phyloP scores from a whole-genome alignment of 2,329 filamentous ascomycete genomes.

The Pezicula rhizophila region DNA sequence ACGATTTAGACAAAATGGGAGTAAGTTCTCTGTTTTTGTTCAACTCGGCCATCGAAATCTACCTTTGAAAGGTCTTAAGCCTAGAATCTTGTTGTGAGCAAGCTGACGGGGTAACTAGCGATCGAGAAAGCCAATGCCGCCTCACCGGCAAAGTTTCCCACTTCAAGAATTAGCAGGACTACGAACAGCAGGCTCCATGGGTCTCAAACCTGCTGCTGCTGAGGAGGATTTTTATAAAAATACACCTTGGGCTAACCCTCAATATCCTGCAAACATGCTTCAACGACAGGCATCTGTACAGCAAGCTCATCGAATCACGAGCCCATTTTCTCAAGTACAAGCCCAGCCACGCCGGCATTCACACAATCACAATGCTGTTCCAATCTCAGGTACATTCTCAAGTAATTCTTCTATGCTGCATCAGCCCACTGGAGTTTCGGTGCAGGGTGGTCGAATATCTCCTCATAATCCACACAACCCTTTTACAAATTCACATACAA shows the following conservation, averaged over 20 bases:
- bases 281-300: conserved; percentile 35
- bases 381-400: conserved; percentile 28
- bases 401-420: conserved; percentile 16
- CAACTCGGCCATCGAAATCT: background rate
- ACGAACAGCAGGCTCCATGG: conserved; percentile 23
- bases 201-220: conserved; percentile 59
- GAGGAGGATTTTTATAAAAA: conserved; percentile 85
- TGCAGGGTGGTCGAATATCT: conserved; percentile 21
- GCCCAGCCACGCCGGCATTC: conserved; percentile 31
- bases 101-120: conserved; percentile 18
- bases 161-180: conserved; percentile 27
- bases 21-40: conserved; percentile 47
- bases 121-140: conserved; percentile 19
- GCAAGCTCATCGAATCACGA: conserved; percentile 30
- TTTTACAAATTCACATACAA: conserved; percentile 23
- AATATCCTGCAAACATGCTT: conserved; percentile 51
- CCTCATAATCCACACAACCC: conserved; percentile 27
- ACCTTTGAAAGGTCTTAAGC: conserved; percentile 1
- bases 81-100: background rate
- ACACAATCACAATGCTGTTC: conserved; percentile 27
- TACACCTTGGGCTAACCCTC: conserved; percentile 88
- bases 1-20: conserved; percentile 84
- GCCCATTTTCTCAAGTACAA: conserved; percentile 26
- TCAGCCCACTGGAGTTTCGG: conserved; percentile 20
- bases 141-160: conserved; percentile 17